Evolutionary conservation across 2,329 filamentous ascomycete species (phyloP).

Genomic region (Sporothrix brunneoviolacea): DNA sequence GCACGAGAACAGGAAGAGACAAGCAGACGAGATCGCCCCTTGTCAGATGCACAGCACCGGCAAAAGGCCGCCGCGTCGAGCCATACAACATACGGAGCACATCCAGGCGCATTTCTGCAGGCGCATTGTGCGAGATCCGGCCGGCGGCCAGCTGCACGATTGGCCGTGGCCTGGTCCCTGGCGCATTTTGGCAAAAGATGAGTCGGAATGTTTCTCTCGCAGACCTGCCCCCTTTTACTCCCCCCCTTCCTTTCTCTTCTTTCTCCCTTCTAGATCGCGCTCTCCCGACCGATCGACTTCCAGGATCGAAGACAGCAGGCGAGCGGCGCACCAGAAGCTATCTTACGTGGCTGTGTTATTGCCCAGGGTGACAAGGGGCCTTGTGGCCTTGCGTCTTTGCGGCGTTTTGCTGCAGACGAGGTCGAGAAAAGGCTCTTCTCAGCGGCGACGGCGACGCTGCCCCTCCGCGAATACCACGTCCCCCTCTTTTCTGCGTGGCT

Average conservation of each 20-base stretch:
- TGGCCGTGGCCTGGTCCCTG: not conserved
- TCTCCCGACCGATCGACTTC: slow-evolving; percentile 4
- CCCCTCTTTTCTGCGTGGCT: slow-evolving; percentile 8
- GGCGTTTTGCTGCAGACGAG: too few relatives aligned
- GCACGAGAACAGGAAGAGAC: not conserved
- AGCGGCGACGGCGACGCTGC: slow-evolving; percentile 1
- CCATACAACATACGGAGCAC: not conserved
- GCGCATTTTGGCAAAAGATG: not conserved
- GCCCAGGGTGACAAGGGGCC: not conserved
- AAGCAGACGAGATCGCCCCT: not conserved
- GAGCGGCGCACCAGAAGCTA: not conserved
- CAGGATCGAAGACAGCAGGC: not conserved
- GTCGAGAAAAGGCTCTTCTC: not conserved
- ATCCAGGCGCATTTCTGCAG: not conserved
- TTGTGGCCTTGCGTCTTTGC: too few relatives aligned
- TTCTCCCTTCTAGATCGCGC: not conserved
- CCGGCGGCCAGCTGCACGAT: not conserved
- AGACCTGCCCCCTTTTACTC: not conserved
- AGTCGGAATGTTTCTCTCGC: not conserved
- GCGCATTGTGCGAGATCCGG: not conserved
- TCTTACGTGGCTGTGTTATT: slow-evolving; percentile 7
- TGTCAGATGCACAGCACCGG: slow-evolving; percentile 1
- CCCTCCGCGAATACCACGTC: slow-evolving; percentile 8
- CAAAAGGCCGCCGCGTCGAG: slow-evolving; percentile 6
- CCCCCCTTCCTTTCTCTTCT: not conserved